Evolutionary conservation across 1,284 basidiomycete genomes (phyloP).

Genomic region (Amylostereum areolatum): DNA sequence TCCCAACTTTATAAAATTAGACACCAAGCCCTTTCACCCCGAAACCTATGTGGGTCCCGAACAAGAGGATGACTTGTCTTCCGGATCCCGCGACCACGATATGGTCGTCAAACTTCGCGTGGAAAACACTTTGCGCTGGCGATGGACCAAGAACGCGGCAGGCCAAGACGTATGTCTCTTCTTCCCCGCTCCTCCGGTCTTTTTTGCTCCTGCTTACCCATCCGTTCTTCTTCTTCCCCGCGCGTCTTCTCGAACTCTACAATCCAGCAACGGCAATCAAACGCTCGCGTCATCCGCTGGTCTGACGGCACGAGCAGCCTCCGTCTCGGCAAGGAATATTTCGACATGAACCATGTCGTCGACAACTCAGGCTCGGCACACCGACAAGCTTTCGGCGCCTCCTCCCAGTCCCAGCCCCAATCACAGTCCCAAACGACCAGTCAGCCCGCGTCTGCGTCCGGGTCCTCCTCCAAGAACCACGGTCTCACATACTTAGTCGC

Average conservation of each 20-base stretch:
- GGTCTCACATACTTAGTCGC: conserved; percentile 86
- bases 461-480: conserved; percentile 38
- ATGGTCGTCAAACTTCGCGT: conserved; percentile 82
- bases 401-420: conserved; percentile 28
- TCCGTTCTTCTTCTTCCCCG: conserved; percentile 1
- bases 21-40: conserved; percentile 77
- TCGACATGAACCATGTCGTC: conserved; percentile 76
- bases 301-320: conserved; percentile 87
- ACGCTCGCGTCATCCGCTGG: conserved; percentile 85
- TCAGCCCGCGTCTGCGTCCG: conserved; percentile 22
- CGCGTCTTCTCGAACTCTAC: background rate
- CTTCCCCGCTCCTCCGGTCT: background rate
- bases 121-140: conserved; percentile 88
- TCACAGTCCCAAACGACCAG: conserved; percentile 28
- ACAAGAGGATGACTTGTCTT: conserved; percentile 58
- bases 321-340: conserved; percentile 84
- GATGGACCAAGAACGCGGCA: conserved; percentile 71
- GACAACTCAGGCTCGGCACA: conserved; percentile 62
- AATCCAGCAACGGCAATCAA: conserved; percentile 70
- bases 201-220: conserved; percentile 4
- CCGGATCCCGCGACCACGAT: conserved; percentile 54
- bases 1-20: conserved; percentile 80
- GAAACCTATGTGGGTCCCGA: conserved; percentile 79
- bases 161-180: conserved; percentile 58
- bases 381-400: conserved; percentile 46